Evolutionary conservation across 202 grass and related monocot species (phyloP).

Genomic region (Alloteropsis angusta): DNA sequence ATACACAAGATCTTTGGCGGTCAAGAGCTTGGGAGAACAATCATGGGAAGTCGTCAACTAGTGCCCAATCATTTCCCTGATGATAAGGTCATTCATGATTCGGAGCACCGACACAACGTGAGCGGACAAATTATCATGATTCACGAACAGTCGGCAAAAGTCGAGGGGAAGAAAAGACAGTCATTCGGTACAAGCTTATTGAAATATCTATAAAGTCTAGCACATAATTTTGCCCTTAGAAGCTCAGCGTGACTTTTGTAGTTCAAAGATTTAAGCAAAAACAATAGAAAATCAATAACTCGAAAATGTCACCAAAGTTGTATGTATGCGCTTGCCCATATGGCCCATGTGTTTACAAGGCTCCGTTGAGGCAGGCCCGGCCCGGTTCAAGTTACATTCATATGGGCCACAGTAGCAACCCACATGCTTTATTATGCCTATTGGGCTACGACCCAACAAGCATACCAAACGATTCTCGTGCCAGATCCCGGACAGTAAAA

Average conservation of each 20-base stretch:
- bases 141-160: not conserved
- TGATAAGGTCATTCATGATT: not conserved
- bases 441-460: not conserved
- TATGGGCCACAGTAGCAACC: not conserved
- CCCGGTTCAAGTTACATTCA: not conserved
- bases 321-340: not conserved
- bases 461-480: too few relatives aligned
- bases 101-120: not conserved
- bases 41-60: not conserved
- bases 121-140: constrained; percentile 15
- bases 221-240: not conserved
- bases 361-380: not conserved
- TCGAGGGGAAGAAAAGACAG: not conserved
- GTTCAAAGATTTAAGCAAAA: not conserved
- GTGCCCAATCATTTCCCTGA: not conserved
- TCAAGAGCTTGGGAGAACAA: too few relatives aligned
- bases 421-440: not conserved
- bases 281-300: too few relatives aligned
- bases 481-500: not conserved
- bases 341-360: not conserved
- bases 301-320: not conserved
- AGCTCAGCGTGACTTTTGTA: not conserved
- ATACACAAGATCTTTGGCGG: not conserved
- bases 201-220: not conserved
- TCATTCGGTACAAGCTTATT: not conserved